Evolutionary conservation across 345 rosid genomes (phyloP).

Genomic region (Eucalyptus guilfoylei): DNA sequence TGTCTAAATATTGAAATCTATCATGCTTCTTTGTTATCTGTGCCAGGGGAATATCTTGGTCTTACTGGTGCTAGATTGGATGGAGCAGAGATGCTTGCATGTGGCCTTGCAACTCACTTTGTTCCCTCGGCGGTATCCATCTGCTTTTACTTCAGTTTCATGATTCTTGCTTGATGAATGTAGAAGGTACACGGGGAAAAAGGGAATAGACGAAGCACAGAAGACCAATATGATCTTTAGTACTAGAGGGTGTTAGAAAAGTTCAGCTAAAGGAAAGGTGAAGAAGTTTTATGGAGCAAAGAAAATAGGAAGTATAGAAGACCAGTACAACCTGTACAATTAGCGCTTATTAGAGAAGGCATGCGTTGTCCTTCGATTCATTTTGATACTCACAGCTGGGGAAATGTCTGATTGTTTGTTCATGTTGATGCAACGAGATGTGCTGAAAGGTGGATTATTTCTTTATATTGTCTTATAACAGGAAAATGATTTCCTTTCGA

Average conservation of each 20-base stretch:
- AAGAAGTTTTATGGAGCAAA: neutral
- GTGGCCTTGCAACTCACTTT: constrained; percentile 90
- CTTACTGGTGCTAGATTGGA: constrained; percentile 75
- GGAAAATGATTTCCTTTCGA: neutral
- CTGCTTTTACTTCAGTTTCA: neutral
- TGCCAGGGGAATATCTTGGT: constrained; percentile 67
- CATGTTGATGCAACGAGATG: neutral
- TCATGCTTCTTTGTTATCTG: neutral
- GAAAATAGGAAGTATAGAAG: neutral
- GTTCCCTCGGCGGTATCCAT: constrained; percentile 50
- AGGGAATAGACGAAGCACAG: neutral
- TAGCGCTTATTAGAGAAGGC: neutral
- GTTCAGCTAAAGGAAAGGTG: constrained; percentile 9
- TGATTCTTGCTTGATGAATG: neutral
- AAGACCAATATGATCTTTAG: neutral
- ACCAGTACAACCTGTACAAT: neutral
- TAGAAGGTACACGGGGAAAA: neutral
- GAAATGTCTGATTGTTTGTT: neutral
- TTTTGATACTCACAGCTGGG: neutral
- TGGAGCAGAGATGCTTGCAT: constrained; percentile 60
- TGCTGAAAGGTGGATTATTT: neutral
- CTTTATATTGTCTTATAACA: neutral
- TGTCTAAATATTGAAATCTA: neutral
- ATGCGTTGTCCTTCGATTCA: neutral
- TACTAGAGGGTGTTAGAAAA: neutral